Conservation (phyloP, 1,139 yeast species). For the Zygoascus hellenicus region DNA sequence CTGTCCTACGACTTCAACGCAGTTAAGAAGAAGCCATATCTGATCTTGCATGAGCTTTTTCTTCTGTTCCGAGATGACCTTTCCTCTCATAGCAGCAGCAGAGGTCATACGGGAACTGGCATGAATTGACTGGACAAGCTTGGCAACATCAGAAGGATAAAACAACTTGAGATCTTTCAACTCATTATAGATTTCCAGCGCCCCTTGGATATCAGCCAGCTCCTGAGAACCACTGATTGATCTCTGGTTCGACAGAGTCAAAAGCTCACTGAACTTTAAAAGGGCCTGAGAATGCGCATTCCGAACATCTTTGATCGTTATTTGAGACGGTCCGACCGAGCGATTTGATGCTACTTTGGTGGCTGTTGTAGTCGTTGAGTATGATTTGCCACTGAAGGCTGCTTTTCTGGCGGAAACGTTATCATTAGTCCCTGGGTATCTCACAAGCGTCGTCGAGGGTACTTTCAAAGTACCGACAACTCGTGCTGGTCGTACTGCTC, state of each 20-base stretch:
- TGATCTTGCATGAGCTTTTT: slow-evolving; percentile 14
- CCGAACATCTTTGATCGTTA: slow-evolving; percentile 12
- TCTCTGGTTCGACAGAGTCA: slow-evolving; percentile 21
- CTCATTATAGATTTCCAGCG: slow-evolving; percentile 25
- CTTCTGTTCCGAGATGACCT: slow-evolving; percentile 19
- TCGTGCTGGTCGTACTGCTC: slow-evolving; percentile 8
- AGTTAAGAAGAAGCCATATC: slow-evolving; percentile 34
- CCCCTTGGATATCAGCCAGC: slow-evolving; percentile 23
- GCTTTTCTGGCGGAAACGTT: slow-evolving; percentile 7
- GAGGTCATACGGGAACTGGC: slow-evolving; percentile 22
- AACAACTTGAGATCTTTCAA: slow-evolving; percentile 21
- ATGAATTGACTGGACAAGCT: slow-evolving; percentile 27
- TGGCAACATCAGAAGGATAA: slow-evolving; percentile 22
- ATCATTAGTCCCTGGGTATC: slow-evolving; percentile 4
- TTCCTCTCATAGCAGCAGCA: slow-evolving; percentile 14
- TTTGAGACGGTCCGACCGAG: background rate
- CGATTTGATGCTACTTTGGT: background rate
- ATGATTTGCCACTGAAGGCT: background rate
- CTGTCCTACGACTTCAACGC: slow-evolving; percentile 24
- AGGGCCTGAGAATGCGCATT: slow-evolving; percentile 14
- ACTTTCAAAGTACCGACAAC: slow-evolving; percentile 5
- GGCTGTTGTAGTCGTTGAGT: slow-evolving; percentile 3
- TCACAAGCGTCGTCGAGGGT: slow-evolving; percentile 2
- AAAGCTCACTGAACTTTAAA: slow-evolving; percentile 14
- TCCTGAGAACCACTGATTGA: slow-evolving; percentile 16